phyloP scores from a whole-genome alignment of 176 grass and related monocot genomes.

The Cenchrus purpureus region DNA sequence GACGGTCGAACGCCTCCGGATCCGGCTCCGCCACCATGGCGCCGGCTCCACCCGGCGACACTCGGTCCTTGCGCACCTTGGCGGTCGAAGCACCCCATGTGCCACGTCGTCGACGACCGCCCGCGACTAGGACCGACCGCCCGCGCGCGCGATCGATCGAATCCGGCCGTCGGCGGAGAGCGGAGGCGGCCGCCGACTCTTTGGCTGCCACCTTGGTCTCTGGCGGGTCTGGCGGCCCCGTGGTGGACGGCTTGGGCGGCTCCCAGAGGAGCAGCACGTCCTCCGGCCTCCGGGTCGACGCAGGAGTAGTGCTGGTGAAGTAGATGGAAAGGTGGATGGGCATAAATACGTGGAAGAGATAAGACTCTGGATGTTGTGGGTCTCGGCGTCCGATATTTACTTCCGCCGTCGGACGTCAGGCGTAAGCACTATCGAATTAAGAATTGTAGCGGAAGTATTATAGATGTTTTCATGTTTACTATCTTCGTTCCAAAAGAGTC shows the following conservation, averaged over 20 bases:
- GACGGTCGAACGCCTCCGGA: slow-evolving; percentile 68
- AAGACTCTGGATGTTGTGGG: no score
- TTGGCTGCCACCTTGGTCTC: neutral
- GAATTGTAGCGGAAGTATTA: no score
- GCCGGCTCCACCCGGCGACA: slow-evolving; percentile 59
- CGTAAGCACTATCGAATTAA: no score
- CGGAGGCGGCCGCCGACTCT: neutral
- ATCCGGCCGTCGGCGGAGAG: slow-evolving; percentile 51
- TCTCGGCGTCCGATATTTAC: no score
- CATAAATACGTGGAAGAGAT: no score
- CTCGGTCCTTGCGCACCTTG: slow-evolving; percentile 70
- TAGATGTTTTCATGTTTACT: no score
- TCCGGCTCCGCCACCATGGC: slow-evolving; percentile 59
- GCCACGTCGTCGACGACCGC: slow-evolving; percentile 43
- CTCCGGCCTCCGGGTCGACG: slow-evolving; percentile 91
- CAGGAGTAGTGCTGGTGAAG: no score
- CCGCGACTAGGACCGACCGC: slow-evolving; percentile 18
- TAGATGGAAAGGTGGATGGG: no score
- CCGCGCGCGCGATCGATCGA: slow-evolving; percentile 60
- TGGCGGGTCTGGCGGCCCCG: slow-evolving; percentile 17
- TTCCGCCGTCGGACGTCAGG: no score
- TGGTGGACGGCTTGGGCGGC: slow-evolving; percentile 57
- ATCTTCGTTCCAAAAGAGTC: no score
- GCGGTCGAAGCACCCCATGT: slow-evolving; percentile 49
- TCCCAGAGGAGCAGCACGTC: slow-evolving; percentile 75